Base-by-base conservation (phyloP, 805 yeast species). In the Saturnispora dispora region DNA sequence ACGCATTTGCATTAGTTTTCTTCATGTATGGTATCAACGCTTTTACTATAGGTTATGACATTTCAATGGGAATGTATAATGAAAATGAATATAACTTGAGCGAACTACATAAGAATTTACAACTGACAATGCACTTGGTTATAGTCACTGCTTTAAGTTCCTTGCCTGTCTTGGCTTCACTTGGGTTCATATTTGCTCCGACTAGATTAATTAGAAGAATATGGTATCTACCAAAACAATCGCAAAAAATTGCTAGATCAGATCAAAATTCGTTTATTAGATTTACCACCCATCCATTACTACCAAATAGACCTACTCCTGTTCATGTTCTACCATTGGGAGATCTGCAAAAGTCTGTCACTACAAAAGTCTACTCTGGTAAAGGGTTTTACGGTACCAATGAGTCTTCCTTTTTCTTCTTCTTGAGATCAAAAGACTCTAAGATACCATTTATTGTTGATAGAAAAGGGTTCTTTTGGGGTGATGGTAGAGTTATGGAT, bases 381-480 rank as follows among this genome's bases (percentile, higher is more conserved):
- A 81, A 82, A 55, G 96, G 96, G 1, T 83, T 85, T 60, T 88
- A 88, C 62, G 95, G 95, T 0, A 86, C 95, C 1, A 76, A 85
- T 25, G 89, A 85, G 65, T 77, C 81, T 45, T 75, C 85, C 48
- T 87, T 87, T 64, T 82, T 84, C 73, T 83, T 86, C 61, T 77
- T 84, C 45, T 65, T 88, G 57, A 81, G 78, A 63, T 91, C 86
- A 59, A 66, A 70, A 22, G 75, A 76, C 20, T 66, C 62, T 40
- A 67, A 71, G 52, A 71, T 78, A 39, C 88, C 86, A 23, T 87
- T 90, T 88, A 69, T 84, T 17, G 84, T 86, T 18, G 96, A 88
- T 63, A 73, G 96, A 57, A 82, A 81, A 59, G 96, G 95, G 11
- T 88, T 88, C 73, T 88, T 85, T 69, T 88, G 95, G 95, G 90